Conservation (phyloP, 192 early-diverging fungal genomes). For the Umbelopsis isabellina region DNA sequence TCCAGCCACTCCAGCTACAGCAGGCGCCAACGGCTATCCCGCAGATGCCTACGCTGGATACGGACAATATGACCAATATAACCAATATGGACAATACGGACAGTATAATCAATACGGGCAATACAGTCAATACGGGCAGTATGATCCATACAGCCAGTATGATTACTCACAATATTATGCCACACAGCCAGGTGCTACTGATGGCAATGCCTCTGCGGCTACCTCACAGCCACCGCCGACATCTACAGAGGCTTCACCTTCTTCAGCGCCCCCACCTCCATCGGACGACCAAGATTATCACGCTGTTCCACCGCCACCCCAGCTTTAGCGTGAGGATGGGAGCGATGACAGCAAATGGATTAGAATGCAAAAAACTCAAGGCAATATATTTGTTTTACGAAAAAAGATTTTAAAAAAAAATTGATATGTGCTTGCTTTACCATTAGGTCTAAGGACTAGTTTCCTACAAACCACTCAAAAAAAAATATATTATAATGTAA, state of each 20-base stretch:
- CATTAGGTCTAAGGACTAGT: too few relatives aligned
- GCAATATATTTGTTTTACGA: too few relatives aligned
- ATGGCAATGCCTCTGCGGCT: neutral
- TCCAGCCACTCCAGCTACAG: neutral
- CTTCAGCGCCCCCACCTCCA: neutral
- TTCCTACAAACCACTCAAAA: too few relatives aligned
- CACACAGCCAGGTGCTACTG: neutral
- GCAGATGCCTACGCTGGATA: slow-evolving; percentile 9
- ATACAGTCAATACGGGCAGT: slow-evolving; percentile 18
- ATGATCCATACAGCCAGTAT: slow-evolving; percentile 21
- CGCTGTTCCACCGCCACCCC: slow-evolving; percentile 28
- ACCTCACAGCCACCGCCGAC: slow-evolving; percentile 15
- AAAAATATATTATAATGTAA: too few relatives aligned
- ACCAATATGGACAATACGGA: slow-evolving; percentile 11
- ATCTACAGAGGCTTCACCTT: neutral
- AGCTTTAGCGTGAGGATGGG: neutral
- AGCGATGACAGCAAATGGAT: too few relatives aligned
- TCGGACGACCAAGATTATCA: slow-evolving; percentile 7
- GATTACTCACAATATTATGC: slow-evolving; percentile 23
- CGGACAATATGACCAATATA: slow-evolving; percentile 21
- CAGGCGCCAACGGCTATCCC: neutral
- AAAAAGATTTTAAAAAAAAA: too few relatives aligned
- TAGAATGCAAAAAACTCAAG: too few relatives aligned
- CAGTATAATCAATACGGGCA: slow-evolving; percentile 6
- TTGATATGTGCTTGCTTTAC: too few relatives aligned